Evolutionary conservation across 2,329 filamentous ascomycete species (phyloP).

Genomic region (Ustilaginoidea virens): DNA sequence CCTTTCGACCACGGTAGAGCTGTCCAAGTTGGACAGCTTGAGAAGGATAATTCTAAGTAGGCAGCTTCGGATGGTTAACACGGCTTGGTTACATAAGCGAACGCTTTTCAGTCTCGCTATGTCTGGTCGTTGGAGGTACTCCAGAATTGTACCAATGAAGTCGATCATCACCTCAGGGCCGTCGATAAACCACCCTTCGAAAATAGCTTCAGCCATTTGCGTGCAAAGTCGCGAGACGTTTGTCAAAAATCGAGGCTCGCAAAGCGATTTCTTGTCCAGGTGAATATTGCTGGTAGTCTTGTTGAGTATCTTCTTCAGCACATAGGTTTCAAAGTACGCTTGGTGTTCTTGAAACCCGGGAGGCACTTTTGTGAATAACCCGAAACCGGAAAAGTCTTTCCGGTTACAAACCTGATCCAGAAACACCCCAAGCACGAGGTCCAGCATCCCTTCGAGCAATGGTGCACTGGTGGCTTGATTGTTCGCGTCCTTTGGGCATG

Average conservation of each 20-base stretch:
- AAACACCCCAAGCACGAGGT: constrained; percentile 67
- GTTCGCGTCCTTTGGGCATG: neutral
- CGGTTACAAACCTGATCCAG: constrained; percentile 70
- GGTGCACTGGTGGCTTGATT: constrained; percentile 45
- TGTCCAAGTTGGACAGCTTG: constrained; percentile 69
- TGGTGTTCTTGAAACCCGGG: constrained; percentile 91
- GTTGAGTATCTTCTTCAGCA: constrained; percentile 60
- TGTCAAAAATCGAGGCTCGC: constrained; percentile 69
- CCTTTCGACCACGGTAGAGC: constrained; percentile 37
- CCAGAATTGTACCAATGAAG: constrained; percentile 69
- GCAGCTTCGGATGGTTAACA: constrained; percentile 58
- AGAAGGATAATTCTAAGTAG: constrained; percentile 70
- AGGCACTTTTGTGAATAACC: constrained; percentile 73
- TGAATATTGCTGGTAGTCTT: constrained; percentile 57
- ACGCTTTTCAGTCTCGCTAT: constrained; percentile 72
- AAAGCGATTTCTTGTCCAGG: constrained; percentile 53
- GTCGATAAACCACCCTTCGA: constrained; percentile 92
- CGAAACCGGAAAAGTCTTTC: constrained; percentile 84
- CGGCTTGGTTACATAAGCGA: constrained; percentile 75
- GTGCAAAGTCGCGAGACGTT: constrained; percentile 71
- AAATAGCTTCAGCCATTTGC: constrained; percentile 79
- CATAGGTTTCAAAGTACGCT: constrained; percentile 84
- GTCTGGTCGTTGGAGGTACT: constrained; percentile 78
- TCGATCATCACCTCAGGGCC: constrained; percentile 74
- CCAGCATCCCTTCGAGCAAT: constrained; percentile 60